A percentile compares a stretch with the other conserved stretches of the same genome.
phyloP scores from a whole-genome alignment of 2,329 filamentous ascomycete species.

The Fusarium incarnatum region DNA sequence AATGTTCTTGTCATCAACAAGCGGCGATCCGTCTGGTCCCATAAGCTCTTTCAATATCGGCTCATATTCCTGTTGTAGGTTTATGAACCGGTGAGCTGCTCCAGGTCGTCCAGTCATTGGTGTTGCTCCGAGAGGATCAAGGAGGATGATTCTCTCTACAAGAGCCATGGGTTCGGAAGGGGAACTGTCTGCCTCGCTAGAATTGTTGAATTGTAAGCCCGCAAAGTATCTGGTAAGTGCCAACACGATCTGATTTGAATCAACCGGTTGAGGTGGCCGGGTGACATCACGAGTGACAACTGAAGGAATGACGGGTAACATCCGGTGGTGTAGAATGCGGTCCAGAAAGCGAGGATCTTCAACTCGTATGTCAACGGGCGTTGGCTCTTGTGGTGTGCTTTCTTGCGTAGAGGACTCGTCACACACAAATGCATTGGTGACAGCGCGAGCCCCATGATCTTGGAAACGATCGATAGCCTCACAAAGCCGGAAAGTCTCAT shows the following conservation, averaged over 20 bases:
- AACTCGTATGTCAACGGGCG: slow-evolving; percentile 45
- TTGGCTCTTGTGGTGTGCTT: slow-evolving; percentile 35
- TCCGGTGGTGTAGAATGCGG: slow-evolving; percentile 49
- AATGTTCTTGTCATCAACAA: slow-evolving; percentile 49
- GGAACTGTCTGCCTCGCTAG: slow-evolving; percentile 49
- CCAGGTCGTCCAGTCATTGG: slow-evolving; percentile 66
- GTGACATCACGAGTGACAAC: slow-evolving; percentile 58
- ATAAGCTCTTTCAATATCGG: slow-evolving; percentile 73
- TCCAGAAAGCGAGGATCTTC: slow-evolving; percentile 50
- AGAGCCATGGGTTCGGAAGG: slow-evolving; percentile 65
- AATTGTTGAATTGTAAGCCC: slow-evolving; percentile 65
- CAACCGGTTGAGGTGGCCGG: slow-evolving; percentile 53
- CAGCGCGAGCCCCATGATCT: slow-evolving; percentile 73
- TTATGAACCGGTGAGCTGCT: slow-evolving; percentile 74
- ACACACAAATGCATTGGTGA: slow-evolving; percentile 61
- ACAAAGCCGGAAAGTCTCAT: slow-evolving; percentile 80
- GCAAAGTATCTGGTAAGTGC: slow-evolving; percentile 82
- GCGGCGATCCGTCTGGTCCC: slow-evolving; percentile 45
- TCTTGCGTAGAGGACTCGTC: background rate
- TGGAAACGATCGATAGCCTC: slow-evolving; percentile 78
- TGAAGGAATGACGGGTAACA: slow-evolving; percentile 56
- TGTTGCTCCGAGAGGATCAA: slow-evolving; percentile 88
- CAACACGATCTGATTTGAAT: slow-evolving; percentile 73
- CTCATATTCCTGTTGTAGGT: slow-evolving; percentile 89
- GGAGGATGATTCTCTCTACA: slow-evolving; percentile 86